Conservation (phyloP, 768 basidiomycete species). For the Xerocomellus amylosporus region DNA sequence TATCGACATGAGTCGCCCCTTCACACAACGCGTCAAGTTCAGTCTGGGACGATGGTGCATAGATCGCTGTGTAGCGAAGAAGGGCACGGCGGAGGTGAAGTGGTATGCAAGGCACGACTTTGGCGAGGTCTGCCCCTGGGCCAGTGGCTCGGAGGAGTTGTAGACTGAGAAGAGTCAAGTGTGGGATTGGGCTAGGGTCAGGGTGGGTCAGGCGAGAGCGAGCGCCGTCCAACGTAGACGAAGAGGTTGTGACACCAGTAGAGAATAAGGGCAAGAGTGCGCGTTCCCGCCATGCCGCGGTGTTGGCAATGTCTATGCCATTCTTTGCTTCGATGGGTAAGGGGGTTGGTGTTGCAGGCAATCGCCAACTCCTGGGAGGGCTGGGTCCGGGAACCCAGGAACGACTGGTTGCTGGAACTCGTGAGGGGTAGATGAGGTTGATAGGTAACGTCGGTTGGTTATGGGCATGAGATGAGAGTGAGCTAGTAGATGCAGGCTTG, state of each 20-base stretch:
- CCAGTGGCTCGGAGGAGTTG: conserved; percentile 42
- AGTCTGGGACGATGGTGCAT: conserved; percentile 49
- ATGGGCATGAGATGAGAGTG: conserved; percentile 25
- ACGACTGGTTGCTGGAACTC: not conserved
- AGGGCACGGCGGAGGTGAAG: conserved; percentile 57
- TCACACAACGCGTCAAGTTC: conserved; percentile 52
- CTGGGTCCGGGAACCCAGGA: conserved; percentile 44
- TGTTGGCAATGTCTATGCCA: conserved; percentile 22
- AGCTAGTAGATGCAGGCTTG: conserved; percentile 15
- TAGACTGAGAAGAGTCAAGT: conserved; percentile 58
- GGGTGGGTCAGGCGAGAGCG: conserved; percentile 15
- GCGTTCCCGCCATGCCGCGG: conserved; percentile 47
- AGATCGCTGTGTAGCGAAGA: conserved; percentile 56
- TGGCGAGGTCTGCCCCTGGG: conserved; percentile 43
- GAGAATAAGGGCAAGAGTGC: conserved; percentile 55
- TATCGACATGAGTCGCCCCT: conserved; percentile 51
- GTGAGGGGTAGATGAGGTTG: conserved; percentile 37
- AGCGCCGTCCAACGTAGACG: not conserved
- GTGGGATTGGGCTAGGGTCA: conserved; percentile 37
- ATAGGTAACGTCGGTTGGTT: conserved; percentile 47
- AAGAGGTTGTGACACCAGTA: not conserved
- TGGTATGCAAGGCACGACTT: conserved; percentile 51
- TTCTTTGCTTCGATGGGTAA: conserved; percentile 12
- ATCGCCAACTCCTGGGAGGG: conserved; percentile 59
- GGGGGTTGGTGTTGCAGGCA: conserved; percentile 21